A percentile compares a stretch with the other conserved stretches of the same genome.
phyloP scores from a whole-genome alignment of 2,329 filamentous ascomycete species.

The Cadophora gregata region DNA sequence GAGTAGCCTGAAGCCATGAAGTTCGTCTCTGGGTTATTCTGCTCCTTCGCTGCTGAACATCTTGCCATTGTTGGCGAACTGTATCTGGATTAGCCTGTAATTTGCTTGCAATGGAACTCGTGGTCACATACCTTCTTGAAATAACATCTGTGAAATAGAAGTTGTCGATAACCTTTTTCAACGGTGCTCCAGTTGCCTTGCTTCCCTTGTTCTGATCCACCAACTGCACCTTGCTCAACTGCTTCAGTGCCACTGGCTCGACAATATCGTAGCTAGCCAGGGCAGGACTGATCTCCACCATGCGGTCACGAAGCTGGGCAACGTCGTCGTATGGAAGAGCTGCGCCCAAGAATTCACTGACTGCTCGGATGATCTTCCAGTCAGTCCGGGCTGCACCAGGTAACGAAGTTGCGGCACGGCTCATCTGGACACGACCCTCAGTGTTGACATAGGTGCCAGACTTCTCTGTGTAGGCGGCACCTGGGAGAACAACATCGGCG shows the following conservation, averaged over 20 bases:
- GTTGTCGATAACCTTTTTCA: conserved; percentile 89
- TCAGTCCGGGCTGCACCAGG: conserved; percentile 91
- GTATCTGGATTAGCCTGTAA: conserved; percentile 18
- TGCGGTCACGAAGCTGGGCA: conserved; percentile 85
- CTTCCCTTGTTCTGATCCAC: conserved; percentile 95
- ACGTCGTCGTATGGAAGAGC: conserved; percentile 94
- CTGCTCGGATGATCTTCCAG: conserved; percentile 98
- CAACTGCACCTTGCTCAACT: conserved; percentile 90
- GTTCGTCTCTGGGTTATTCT: conserved; percentile 78
- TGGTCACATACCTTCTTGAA: conserved; percentile 78
- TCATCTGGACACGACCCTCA: conserved; percentile 94
- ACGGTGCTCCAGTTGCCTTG: conserved; percentile 71
- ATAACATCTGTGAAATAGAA: conserved; percentile 99
- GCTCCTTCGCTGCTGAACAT: conserved; percentile 91
- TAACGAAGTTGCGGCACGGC: conserved; percentile 84
- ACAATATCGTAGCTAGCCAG: conserved; percentile 90
- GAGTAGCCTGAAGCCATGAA: conserved; percentile 74
- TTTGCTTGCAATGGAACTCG: conserved; percentile 11
- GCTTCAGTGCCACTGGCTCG: conserved; percentile 76
- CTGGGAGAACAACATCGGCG: conserved; percentile 91
- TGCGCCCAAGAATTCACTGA: conserved; percentile 86
- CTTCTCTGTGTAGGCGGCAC: conserved; percentile 97
- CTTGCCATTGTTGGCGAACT: conserved; percentile 98
- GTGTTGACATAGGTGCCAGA: conserved; percentile 96
- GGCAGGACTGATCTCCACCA: conserved; percentile 92